Evolutionary conservation across 495 filamentous ascomycete species (phyloP).

Genomic region (Cercophora samala): DNA sequence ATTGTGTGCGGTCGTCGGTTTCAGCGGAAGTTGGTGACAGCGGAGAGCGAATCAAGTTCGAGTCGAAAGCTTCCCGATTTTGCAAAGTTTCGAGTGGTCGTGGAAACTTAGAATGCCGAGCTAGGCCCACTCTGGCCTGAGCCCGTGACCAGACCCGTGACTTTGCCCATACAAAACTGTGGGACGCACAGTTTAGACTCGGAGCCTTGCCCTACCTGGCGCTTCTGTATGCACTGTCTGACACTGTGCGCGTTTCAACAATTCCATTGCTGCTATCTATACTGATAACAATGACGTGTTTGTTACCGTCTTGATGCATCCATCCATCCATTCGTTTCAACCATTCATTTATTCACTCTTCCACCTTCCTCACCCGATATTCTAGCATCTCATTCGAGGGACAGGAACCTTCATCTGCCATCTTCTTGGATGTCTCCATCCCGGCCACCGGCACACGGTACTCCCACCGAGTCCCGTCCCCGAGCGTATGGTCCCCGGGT

Average conservation of each 20-base stretch:
- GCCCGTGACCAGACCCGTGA: conserved; percentile 33
- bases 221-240: neutral
- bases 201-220: neutral
- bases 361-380: conserved; percentile 30
- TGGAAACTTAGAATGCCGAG: conserved; percentile 32
- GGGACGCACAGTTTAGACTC: conserved; percentile 9
- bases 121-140: conserved; percentile 12
- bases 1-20: conserved; percentile 13
- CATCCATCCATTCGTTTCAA: neutral
- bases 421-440: conserved; percentile 60
- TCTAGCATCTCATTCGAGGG: conserved; percentile 64
- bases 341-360: neutral
- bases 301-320: neutral
- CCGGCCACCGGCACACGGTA: conserved; percentile 69
- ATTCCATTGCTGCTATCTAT: neutral
- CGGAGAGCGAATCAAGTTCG: conserved; percentile 15
- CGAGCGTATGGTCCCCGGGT: conserved; percentile 39
- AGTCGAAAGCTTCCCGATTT: conserved; percentile 23
- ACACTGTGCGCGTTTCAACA: conserved; percentile 12
- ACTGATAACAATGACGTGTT: conserved; percentile 13
- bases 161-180: neutral
- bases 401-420: conserved; percentile 58
- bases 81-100: conserved; percentile 33
- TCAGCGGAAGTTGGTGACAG: conserved; percentile 11
- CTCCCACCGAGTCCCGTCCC: conserved; percentile 49